Percentiles rank a stretch among this genome's conserved stretches.
Evolutionary conservation across 352 stramenopile species (phyloP).

Genomic region (Globisporangium megalacanthum): DNA sequence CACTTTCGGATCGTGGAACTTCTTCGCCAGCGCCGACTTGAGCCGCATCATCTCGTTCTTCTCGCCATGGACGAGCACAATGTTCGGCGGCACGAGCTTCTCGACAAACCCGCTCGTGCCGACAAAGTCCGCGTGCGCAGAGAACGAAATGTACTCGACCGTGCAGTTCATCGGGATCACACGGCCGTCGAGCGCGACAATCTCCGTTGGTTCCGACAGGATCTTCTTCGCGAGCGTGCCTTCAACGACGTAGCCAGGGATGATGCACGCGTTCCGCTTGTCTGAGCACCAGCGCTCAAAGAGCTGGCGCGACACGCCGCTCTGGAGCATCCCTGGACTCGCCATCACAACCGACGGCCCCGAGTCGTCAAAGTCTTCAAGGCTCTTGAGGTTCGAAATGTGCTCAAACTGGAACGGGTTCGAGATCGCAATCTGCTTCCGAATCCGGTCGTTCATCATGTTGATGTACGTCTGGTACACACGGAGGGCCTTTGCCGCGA

Average conservation of each 20-base stretch:
- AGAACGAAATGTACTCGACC: slow-evolving; percentile 98
- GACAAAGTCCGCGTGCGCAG: slow-evolving; percentile 96
- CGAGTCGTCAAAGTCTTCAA: slow-evolving; percentile 97
- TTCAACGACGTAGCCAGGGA: slow-evolving; percentile 98
- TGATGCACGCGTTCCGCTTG: slow-evolving; percentile 98
- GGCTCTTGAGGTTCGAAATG: slow-evolving; percentile 96
- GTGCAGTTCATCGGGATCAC: slow-evolving; percentile 93
- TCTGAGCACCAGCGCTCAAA: slow-evolving; percentile 98
- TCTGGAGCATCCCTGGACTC: slow-evolving; percentile 98
- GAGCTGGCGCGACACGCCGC: slow-evolving; percentile 94
- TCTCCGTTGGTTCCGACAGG: slow-evolving; percentile 93
- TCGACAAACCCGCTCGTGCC: slow-evolving; percentile 96
- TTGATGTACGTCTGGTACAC: slow-evolving; percentile 99
- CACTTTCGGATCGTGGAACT: slow-evolving; percentile 85
- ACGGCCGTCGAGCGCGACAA: slow-evolving; percentile 91
- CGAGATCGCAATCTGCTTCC: slow-evolving; percentile 96
- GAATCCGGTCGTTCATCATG: slow-evolving; percentile 99
- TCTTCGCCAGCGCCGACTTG: slow-evolving; percentile 90
- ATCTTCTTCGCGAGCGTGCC: slow-evolving; percentile 98
- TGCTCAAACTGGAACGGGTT: slow-evolving; percentile 98
- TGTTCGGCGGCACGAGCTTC: slow-evolving; percentile 90
- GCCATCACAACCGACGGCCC: slow-evolving; percentile 98
- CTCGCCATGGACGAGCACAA: slow-evolving; percentile 96
- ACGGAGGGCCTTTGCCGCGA: slow-evolving; percentile 93
- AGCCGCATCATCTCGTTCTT: slow-evolving; percentile 97